Evolutionary conservation across 202 grass and related monocot genomes (phyloP).

Genomic region (Miscanthus sacchariflorus): DNA sequence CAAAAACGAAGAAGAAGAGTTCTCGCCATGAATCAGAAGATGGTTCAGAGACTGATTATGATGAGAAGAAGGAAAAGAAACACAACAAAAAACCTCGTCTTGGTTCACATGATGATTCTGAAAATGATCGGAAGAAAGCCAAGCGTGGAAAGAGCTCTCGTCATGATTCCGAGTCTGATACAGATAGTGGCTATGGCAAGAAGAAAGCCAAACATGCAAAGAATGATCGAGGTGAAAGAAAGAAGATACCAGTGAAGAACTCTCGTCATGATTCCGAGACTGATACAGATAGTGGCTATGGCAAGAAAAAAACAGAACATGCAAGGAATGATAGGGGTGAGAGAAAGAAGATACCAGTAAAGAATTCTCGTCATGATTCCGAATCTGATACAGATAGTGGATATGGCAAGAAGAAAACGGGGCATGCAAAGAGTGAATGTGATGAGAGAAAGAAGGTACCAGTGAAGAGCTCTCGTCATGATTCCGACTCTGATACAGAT

Average conservation of each 20-base stretch:
- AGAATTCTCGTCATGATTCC: constrained; percentile 32
- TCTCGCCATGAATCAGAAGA: constrained; percentile 54
- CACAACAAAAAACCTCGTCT: constrained; percentile 47
- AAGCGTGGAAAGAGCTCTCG: not conserved
- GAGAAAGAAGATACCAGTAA: constrained; percentile 37
- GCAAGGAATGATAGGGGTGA: constrained; percentile 23
- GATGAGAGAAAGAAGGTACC: not conserved
- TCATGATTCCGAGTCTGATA: constrained; percentile 49
- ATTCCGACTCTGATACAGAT: constrained; percentile 51
- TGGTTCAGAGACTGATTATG: constrained; percentile 51
- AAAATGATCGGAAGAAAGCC: constrained; percentile 51
- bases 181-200: constrained; percentile 55
- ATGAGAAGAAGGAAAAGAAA: constrained; percentile 48
- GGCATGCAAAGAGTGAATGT: constrained; percentile 31
- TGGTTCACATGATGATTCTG: constrained; percentile 59
- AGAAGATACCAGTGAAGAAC: constrained; percentile 35
- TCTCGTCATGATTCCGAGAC: constrained; percentile 17
- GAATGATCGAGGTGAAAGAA: constrained; percentile 33
- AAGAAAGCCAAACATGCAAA: constrained; percentile 48
- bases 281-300: constrained; percentile 57
- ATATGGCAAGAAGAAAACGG: constrained; percentile 50
- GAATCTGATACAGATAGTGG: constrained; percentile 60
- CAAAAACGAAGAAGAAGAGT: constrained; percentile 46
- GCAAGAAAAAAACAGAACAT: constrained; percentile 45
- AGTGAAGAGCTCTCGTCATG: not conserved